These are phyloP conservation scores for Zymoseptoria brevis DNA, from an alignment of 2,329 filamentous ascomycete species.

Conservation along the genomic window DNA sequence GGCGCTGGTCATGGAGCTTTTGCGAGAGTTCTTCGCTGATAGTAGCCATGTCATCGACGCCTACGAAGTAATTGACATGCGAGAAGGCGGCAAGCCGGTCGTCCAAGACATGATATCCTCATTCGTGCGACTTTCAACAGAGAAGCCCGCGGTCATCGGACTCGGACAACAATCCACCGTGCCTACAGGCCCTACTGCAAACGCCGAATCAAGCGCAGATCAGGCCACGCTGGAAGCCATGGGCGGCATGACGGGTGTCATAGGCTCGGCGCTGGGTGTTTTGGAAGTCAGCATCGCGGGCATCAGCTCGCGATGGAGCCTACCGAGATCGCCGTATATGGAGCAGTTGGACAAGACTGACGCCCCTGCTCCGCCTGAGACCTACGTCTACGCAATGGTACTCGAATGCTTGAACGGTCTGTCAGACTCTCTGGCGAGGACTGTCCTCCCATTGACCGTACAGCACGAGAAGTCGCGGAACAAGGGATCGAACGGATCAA, in stretches of 20 bases:
- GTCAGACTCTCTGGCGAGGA: constrained; percentile 87
- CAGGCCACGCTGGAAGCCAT: constrained; percentile 78
- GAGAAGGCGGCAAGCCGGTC: constrained; percentile 64
- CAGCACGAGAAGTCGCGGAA: constrained; percentile 55
- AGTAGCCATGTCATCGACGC: constrained; percentile 69
- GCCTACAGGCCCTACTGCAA: constrained; percentile 54
- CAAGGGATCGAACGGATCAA: constrained; percentile 13
- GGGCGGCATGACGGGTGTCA: constrained; percentile 78
- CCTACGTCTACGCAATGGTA: constrained; percentile 85
- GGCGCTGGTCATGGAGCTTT: constrained; percentile 82
- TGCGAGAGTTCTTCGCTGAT: constrained; percentile 77
- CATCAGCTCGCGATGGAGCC: constrained; percentile 88
- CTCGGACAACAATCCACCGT: constrained; percentile 82
- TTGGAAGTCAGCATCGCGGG: constrained; percentile 61
- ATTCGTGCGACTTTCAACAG: constrained; percentile 86
- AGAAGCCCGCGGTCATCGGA: constrained; percentile 82
- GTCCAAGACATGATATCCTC: constrained; percentile 75
- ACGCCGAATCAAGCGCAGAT: constrained; percentile 56
- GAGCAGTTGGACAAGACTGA: constrained; percentile 92
- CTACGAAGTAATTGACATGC: constrained; percentile 69
- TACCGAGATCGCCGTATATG: constrained; percentile 76
- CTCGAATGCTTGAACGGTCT: constrained; percentile 82
- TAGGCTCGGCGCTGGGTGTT: constrained; percentile 61
- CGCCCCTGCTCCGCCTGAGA: constrained; percentile 74
- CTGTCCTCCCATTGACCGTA: constrained; percentile 83